Evolutionary conservation across 495 filamentous ascomycete genomes (phyloP), one percentile per base, ranked within the genome.

Genomic region (Aspergillus carlsbadensis): DNA sequence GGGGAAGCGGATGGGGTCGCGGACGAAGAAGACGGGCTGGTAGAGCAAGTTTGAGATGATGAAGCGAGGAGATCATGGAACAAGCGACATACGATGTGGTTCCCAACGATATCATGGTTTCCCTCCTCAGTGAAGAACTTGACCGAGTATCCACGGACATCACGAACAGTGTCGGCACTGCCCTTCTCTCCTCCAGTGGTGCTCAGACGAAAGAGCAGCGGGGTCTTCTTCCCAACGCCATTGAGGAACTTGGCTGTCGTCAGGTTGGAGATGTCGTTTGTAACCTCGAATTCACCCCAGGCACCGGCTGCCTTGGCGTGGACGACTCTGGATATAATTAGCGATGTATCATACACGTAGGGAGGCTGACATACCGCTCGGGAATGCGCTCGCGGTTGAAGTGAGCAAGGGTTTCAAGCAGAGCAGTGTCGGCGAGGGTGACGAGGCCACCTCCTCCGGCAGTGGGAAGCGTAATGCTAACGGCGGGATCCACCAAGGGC

Each of bases 81-180:
- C 17, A 36, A 20, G 31, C 10, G 1, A 51, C 64, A 14, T 54
- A 72, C 65, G 0, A 63, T 67, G 17, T 70, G 68, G 50, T 72
- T 71, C 17, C 66, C 65, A 17, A 76, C 73, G 57, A 65, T 68
- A 57, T 92, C 89, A 65, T 83, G 84, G 65, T 91, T 91, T 10
- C 88, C 88, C 61, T 94, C 87, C 24, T 88, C 76, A 2, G 89
- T 92, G 65, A 88, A 91, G 68, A 92, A 84, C 75, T 90, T 90
- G 70, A 88, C 70, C 10, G 83, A 77, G 63, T 84, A 89, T 4
- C 87, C 87, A 54, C 84, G 75, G 10, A 86, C 81, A 70, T 90
- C 86, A 6, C 87, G 78, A 1, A 81, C 77, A 2, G 81, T 83
- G 52, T 89, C 87, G 26, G 86, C 69, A 26, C 82, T 86, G 14